Evolutionary conservation across 208 protist genomes (phyloP), one percentile per base, ranked within the genome.

Genomic region (Tetramitus jugosus): DNA sequence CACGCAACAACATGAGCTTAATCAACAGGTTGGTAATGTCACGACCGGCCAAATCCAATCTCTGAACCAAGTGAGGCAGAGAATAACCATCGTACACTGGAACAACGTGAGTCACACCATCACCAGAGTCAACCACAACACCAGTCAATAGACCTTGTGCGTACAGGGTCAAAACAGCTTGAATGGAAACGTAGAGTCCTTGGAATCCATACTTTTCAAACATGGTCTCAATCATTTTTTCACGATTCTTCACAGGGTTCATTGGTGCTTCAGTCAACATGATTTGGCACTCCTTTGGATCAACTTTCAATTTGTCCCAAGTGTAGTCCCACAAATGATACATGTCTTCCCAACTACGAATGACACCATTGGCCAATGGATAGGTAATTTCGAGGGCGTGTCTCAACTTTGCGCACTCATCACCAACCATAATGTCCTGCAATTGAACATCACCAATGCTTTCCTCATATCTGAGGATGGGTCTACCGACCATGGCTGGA

Each of bases 171-270:
- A 99, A 82, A 2, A 97, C 87, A 39, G 88, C 82, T 69, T 91
- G 89, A 82, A 94, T 97, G 46, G 92, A 84, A 42, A 98, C 81
- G 75, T 97, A 93, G 13, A 93, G 78, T 7, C 89, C 88, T 29
- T 94, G 87, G 75, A 98, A 94, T 78, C 91, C 88, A 81, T 98
- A 99, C 71, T 87, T 89, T 86, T 99, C 98, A 83, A 99, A 99
- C 80, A 98, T 88, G 40, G 93, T 71, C 81, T 98, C 88, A 45
- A 92, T 85, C 80, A 97, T 87, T 45, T 91, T 89, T 83, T 96
- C 88, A n/a, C 92, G 91, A 80, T 97, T 96, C 26, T 82, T 79
- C 35, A 91, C 85, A 6, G 93, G 90, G 79, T 97, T 98, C 80
- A 94, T 82, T 10, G 97, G 91, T 10, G 97, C 82, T 87, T 99